These are phyloP conservation scores for Cucurbitaria berberidis DNA, from an alignment of 2,329 filamentous ascomycete species.

Conservation along the genomic window DNA sequence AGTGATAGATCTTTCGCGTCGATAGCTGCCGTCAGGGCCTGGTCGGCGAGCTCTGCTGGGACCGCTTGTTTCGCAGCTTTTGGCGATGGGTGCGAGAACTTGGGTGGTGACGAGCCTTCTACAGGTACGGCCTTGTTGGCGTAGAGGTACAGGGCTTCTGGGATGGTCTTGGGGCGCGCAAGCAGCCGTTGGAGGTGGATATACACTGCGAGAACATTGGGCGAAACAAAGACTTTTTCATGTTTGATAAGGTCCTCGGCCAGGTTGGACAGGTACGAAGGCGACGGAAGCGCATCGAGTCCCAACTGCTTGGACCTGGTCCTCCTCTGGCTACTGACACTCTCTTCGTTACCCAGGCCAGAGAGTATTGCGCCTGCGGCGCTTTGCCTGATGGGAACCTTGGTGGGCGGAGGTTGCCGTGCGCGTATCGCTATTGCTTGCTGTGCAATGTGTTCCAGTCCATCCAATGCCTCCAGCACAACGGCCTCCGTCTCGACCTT, in stretches of 20 bases:
- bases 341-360: conserved; percentile 32
- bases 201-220: conserved; percentile 73
- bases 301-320: conserved; percentile 17
- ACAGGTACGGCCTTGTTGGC: conserved; percentile 79
- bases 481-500: conserved; percentile 35
- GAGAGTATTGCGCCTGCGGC: conserved; percentile 45
- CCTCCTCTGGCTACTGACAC: conserved; percentile 6
- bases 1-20: conserved; percentile 77
- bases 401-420: conserved; percentile 29
- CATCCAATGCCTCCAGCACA: conserved; percentile 28
- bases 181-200: conserved; percentile 77
- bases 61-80: conserved; percentile 74
- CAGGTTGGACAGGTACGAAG: conserved; percentile 55
- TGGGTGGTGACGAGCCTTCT: conserved; percentile 59
- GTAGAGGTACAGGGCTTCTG: conserved; percentile 80
- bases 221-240: conserved; percentile 80
- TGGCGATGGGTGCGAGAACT: conserved; percentile 62
- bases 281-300: conserved; percentile 35
- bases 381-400: conserved; percentile 35
- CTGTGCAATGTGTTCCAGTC: conserved; percentile 30
- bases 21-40: conserved; percentile 80
- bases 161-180: conserved; percentile 75
- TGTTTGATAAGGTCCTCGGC: conserved; percentile 76
- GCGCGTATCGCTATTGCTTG: conserved; percentile 39
- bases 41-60: conserved; percentile 70